Conservation (phyloP, 805 yeast genomes). For the Kregervanrija fluxuum region DNA sequence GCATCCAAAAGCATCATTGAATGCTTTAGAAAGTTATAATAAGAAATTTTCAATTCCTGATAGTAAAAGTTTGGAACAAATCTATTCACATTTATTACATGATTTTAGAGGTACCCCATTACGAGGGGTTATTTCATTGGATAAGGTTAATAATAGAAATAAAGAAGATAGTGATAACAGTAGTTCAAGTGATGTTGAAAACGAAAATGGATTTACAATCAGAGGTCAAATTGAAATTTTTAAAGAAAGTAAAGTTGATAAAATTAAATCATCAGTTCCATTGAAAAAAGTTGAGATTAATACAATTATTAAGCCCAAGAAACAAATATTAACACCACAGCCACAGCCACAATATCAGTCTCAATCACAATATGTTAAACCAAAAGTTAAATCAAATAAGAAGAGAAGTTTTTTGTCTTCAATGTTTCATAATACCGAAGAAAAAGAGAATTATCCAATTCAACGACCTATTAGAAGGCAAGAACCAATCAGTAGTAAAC, state of each 20-base stretch:
- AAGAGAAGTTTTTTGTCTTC: slow-evolving; percentile 8
- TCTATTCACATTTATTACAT: slow-evolving; percentile 20
- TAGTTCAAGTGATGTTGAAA: slow-evolving; percentile 1
- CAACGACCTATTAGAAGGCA: background rate
- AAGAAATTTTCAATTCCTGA: background rate
- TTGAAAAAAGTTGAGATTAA: slow-evolving; percentile 47
- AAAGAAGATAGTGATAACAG: slow-evolving; percentile 8
- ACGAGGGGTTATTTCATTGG: slow-evolving; percentile 23
- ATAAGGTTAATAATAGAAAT: slow-evolving; percentile 11
- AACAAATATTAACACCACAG: background rate
- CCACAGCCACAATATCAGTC: slow-evolving; percentile 2
- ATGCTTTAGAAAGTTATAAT: slow-evolving; percentile 16
- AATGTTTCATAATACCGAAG: slow-evolving; percentile 1
- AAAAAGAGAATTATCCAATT: slow-evolving; percentile 2
- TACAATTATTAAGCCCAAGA: background rate
- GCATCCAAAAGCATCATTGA: slow-evolving; percentile 29
- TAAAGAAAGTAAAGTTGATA: slow-evolving; percentile 35
- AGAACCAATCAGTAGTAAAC: background rate
- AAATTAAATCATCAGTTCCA: slow-evolving; percentile 61
- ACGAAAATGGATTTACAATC: slow-evolving; percentile 37
- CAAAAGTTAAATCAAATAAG: background rate
- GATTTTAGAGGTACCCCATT: slow-evolving; percentile 27
- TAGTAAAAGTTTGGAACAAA: slow-evolving; percentile 15
- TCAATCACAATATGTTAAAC: no score
- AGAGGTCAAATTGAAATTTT: slow-evolving; percentile 46